These are phyloP conservation scores for Cryptococcus hybrid DNA, from an alignment of 1,284 basidiomycete species.

Conservation along the genomic window DNA sequence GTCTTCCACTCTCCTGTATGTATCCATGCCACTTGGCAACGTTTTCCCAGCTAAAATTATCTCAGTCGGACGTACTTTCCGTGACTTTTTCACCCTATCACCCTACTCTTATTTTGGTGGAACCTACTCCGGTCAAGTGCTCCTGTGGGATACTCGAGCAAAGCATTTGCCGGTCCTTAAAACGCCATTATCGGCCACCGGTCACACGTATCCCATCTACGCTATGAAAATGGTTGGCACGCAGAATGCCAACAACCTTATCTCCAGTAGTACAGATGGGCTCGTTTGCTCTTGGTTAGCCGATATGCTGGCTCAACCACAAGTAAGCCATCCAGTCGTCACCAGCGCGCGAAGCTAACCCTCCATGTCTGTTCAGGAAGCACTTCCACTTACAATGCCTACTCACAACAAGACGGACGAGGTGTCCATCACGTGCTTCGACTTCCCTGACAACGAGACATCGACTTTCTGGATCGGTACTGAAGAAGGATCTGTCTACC, in stretches of 20 bases:
- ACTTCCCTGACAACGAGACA: constrained; percentile 92
- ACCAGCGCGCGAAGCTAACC: background rate
- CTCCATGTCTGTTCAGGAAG: constrained; percentile 62
- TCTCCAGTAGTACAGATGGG: constrained; percentile 94
- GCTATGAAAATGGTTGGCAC: constrained; percentile 96
- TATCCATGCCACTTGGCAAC: background rate
- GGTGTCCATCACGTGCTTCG: constrained; percentile 87
- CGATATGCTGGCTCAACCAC: constrained; percentile 97
- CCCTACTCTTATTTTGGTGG: constrained; percentile 96
- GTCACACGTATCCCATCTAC: constrained; percentile 98
- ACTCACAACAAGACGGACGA: constrained; percentile 92
- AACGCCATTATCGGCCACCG: constrained; percentile 89
- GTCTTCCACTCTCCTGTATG: constrained; percentile 92
- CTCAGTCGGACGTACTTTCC: constrained; percentile 91
- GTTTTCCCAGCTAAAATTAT: background rate
- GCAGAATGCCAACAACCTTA: constrained; percentile 95
- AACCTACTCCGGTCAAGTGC: constrained; percentile 96
- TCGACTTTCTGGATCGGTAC: constrained; percentile 96
- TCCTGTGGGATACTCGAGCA: constrained; percentile 98
- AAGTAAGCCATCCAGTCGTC: constrained; percentile 56
- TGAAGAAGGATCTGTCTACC: constrained; percentile 95
- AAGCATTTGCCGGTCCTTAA: constrained; percentile 94
- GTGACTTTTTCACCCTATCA: constrained; percentile 97
- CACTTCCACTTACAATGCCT: constrained; percentile 77
- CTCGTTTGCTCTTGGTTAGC: constrained; percentile 96